A percentile compares a stretch with the other conserved stretches of the same genome.
Conservation (phyloP, 2,329 filamentous ascomycete species). For the Ciborinia camelliae region DNA sequence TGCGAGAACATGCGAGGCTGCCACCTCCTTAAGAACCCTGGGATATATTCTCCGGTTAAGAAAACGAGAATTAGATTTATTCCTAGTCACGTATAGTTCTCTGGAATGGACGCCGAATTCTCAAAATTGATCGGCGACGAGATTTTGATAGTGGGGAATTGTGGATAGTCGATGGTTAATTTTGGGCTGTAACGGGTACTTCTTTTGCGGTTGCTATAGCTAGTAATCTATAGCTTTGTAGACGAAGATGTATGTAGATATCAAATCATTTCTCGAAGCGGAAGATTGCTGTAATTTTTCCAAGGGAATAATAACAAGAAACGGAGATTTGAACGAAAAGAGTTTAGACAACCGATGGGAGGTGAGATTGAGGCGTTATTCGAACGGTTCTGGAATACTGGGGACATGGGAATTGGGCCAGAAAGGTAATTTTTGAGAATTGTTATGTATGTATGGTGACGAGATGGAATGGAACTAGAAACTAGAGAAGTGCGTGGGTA, state of each 20-base stretch:
- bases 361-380: constrained; percentile 1
- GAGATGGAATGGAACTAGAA: neutral
- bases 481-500: neutral
- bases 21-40: constrained; percentile 1
- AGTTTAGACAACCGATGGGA: constrained; percentile 6
- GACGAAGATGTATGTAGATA: constrained; percentile 4
- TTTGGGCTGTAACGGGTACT: neutral
- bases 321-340: neutral
- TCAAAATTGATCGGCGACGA: neutral
- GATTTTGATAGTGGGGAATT: neutral
- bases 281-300: neutral
- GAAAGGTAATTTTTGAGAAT: neutral
- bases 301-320: neutral
- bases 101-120: neutral
- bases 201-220: neutral
- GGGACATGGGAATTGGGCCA: neutral
- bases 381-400: constrained; percentile 1
- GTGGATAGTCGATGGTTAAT: neutral
- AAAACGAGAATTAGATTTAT: neutral
- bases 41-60: neutral
- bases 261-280: constrained; percentile 1
- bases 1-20: constrained; percentile 11
- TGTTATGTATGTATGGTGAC: neutral
- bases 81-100: neutral
- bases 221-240: neutral